phyloP scores from a whole-genome alignment of 169 alveolate species.

The Prorocentrum cordatum region DNA sequence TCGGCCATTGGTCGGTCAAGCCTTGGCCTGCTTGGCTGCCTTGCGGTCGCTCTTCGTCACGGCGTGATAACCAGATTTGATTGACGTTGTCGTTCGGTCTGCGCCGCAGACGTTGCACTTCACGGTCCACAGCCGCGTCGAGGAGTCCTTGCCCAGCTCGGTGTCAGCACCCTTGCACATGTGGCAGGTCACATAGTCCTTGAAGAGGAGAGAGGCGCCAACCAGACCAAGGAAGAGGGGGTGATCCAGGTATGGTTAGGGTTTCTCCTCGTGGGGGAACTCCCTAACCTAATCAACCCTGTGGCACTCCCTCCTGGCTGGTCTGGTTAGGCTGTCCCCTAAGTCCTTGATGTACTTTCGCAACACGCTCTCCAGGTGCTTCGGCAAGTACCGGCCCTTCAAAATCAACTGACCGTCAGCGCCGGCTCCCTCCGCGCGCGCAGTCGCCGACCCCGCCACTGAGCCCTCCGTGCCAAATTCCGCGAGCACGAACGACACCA shows the following conservation, averaged over 20 bases:
- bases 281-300: background rate
- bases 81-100: constrained; percentile 85
- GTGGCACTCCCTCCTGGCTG: background rate
- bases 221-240: background rate
- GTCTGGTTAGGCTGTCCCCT: background rate
- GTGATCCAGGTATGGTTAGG: background rate
- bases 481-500: constrained; percentile 85
- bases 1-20: too few relatives aligned
- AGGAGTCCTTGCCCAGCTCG: constrained; percentile 83
- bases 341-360: constrained; percentile 84
- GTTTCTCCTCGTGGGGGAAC: background rate
- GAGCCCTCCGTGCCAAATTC: constrained; percentile 86
- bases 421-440: constrained; percentile 81
- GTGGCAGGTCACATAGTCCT: constrained; percentile 89
- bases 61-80: constrained; percentile 91
- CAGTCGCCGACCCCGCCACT: background rate
- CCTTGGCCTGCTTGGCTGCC: constrained; percentile 83
- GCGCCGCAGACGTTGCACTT: constrained; percentile 93
- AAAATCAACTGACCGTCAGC: constrained; percentile 90
- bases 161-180: constrained; percentile 91
- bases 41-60: constrained; percentile 87
- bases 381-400: constrained; percentile 89
- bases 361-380: constrained; percentile 86
- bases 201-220: background rate
- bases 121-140: constrained; percentile 85